Conservation (phyloP, 805 yeast species). For the Yarrowia sp. region DNA sequence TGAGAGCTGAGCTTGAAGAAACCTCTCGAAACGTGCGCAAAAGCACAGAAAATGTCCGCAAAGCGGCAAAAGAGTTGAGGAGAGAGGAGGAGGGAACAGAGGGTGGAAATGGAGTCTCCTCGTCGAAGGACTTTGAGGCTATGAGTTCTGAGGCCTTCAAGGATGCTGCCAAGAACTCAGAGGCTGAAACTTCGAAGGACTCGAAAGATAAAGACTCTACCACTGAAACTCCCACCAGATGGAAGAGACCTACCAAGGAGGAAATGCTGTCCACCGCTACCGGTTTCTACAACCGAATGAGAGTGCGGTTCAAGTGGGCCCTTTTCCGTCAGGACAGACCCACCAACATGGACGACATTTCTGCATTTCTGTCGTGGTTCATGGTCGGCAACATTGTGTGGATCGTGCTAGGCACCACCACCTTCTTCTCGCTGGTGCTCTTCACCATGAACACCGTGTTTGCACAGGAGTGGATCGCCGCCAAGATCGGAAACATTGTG, state of each 20-base stretch:
- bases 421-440: conserved; percentile 82
- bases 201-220: no score
- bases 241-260: conserved; percentile 50
- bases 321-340: conserved; percentile 79
- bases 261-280: conserved; percentile 56
- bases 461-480: conserved; percentile 88
- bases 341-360: conserved; percentile 87
- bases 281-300: conserved; percentile 53
- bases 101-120: background rate
- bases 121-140: no score
- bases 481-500: conserved; percentile 77
- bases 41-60: conserved; percentile 9
- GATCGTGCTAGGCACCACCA: conserved; percentile 86
- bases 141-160: no score
- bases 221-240: no score
- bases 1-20: conserved; percentile 12
- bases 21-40: conserved; percentile 20
- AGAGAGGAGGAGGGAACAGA: background rate
- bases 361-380: conserved; percentile 91
- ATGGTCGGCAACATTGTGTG: conserved; percentile 84
- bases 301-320: conserved; percentile 70
- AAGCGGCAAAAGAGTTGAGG: conserved; percentile 5
- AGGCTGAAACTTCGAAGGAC: no score
- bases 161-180: no score
- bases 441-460: conserved; percentile 81